Conservation (phyloP, 106 monocot genomes). For the Vanilla planifolia region DNA sequence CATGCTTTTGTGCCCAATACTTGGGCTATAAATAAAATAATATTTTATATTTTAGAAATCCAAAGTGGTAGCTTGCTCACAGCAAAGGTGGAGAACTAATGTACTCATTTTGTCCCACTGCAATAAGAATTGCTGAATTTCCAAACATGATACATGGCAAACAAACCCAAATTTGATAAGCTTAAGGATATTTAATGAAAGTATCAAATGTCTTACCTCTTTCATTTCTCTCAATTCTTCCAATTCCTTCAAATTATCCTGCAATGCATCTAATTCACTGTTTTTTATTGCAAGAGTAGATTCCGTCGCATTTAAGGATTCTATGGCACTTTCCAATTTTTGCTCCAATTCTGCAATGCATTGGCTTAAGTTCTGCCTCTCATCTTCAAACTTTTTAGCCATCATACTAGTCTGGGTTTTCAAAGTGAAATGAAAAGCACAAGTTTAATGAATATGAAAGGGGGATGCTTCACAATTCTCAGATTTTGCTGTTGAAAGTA, state of each 20-base stretch:
- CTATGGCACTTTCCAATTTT: slow-evolving; percentile 32
- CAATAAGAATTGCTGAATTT: too few relatives aligned
- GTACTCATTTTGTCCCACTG: too few relatives aligned
- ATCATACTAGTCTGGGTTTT: slow-evolving; percentile 31
- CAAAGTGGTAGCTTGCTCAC: too few relatives aligned
- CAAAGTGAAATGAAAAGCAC: slow-evolving; percentile 5
- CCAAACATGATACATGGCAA: neutral
- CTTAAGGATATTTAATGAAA: neutral
- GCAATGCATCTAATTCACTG: slow-evolving; percentile 55
- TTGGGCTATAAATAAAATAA: neutral
- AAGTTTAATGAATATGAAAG: neutral
- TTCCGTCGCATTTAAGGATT: slow-evolving; percentile 49
- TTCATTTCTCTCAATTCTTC: slow-evolving; percentile 93
- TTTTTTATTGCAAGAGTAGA: slow-evolving; percentile 53
- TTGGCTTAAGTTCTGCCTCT: slow-evolving; percentile 35
- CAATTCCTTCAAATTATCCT: slow-evolving; percentile 68
- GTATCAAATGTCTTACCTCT: slow-evolving; percentile 36
- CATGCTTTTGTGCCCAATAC: neutral
- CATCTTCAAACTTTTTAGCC: slow-evolving; percentile 54
- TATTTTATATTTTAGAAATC: too few relatives aligned
- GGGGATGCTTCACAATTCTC: too few relatives aligned
- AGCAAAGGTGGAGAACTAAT: too few relatives aligned
- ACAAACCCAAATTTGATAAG: neutral
- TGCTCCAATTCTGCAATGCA: slow-evolving; percentile 65
- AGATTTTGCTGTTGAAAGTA: neutral